Base-by-base conservation (phyloP, 352 stramenopile species). In the Elongisporangium prolatum region DNA sequence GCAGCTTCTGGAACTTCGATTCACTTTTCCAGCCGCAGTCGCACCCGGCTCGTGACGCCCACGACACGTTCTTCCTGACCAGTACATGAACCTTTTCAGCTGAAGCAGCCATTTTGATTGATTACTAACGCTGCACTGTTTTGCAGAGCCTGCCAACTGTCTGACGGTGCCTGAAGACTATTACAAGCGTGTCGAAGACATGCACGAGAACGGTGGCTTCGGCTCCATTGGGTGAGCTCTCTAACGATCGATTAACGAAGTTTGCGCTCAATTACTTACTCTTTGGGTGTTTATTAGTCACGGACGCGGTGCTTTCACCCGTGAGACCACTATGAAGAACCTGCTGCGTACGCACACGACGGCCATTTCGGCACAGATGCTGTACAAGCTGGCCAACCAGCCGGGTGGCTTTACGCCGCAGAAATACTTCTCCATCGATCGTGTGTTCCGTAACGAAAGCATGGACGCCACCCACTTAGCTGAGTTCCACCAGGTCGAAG, bases 51-150 rank as follows among this genome's bases (percentile, higher is more conserved):
- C 86, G 98, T 66, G 98, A 99, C 71, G 97, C 97, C 22, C 98
- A 99, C 71, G 98, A 99, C 77, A 99, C 98, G 37, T 99, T 99
- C 80, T 99, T 99, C 84, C 97, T 99, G 61, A 98, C 98, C 2
- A 74, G 84, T 92, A 49, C 63, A 81, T 81, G 21, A 2, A 44
- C 4, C 14, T 7, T 56, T n/a, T 48, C 50, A n/a, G n/a, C n/a
- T n/a, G n/a, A n/a, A n/a, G n/a, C n/a, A n/a, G n/a, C n/a, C n/a
- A n/a, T n/a, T n/a, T n/a, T n/a, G n/a, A n/a, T n/a, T n/a, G n/a
- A n/a, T n/a, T n/a, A n/a, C 14, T 2, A 52, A 52, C 52, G 5
- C n/a, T 24, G 22, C 8, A 9, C 9, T 13, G 14, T 40, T 55
- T 54, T 64, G 20, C 47, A 94, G 85, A 83, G 59, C 86, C 86